Percentiles rank a stretch among this genome's conserved stretches.
These are phyloP conservation scores for Daldinia concentrica DNA, from an alignment of 495 filamentous ascomycete genomes.

Conservation along the genomic window DNA sequence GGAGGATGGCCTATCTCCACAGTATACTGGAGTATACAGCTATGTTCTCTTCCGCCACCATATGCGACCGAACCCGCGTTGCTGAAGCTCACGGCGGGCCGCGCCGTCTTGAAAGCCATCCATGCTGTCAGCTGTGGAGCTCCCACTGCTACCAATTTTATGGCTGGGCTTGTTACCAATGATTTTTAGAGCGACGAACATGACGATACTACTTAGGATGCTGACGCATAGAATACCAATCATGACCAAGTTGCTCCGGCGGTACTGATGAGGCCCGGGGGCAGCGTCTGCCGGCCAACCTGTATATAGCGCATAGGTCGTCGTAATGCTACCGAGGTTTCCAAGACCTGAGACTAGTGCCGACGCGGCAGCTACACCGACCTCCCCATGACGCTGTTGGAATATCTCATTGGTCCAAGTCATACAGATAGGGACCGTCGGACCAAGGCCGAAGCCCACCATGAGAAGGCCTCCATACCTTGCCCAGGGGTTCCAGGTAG, in stretches of 20 bases:
- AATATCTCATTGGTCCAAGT: conserved; percentile 93
- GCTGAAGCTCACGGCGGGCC: conserved; percentile 70
- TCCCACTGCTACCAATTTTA: conserved; percentile 50
- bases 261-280: conserved; percentile 73
- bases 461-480: conserved; percentile 89
- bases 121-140: conserved; percentile 55
- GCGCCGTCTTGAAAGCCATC: conserved; percentile 73
- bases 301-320: conserved; percentile 87
- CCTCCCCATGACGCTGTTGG: conserved; percentile 87
- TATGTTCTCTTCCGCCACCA: conserved; percentile 53
- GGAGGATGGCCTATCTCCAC: conserved; percentile 19
- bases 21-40: not conserved
- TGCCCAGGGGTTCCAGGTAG: conserved; percentile 74
- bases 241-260: conserved; percentile 87
- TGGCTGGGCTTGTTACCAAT: conserved; percentile 65
- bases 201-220: conserved; percentile 72
- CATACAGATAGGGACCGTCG: conserved; percentile 92
- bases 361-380: conserved; percentile 88
- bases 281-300: conserved; percentile 81
- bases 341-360: conserved; percentile 87
- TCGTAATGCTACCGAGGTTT: conserved; percentile 84
- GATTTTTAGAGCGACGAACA: conserved; percentile 71
- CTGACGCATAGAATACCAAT: conserved; percentile 82
- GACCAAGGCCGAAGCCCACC: conserved; percentile 89
- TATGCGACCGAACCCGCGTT: conserved; percentile 73